Base-by-base conservation (phyloP, 176 grass and related monocot species). In the Aegilops bicornis region DNA sequence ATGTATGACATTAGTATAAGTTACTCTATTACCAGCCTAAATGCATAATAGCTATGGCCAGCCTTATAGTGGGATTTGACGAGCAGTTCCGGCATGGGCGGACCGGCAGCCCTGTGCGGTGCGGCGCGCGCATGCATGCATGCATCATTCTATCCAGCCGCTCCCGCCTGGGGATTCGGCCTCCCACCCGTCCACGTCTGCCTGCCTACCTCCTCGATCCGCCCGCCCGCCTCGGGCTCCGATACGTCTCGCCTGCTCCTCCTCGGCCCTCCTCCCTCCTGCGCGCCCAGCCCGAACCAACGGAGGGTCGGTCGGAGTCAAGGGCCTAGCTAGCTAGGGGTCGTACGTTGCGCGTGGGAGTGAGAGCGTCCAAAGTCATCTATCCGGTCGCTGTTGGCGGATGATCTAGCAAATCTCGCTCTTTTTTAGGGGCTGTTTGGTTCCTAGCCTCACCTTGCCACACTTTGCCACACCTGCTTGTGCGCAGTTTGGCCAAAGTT, bases 141-240 rank as follows among this genome's bases (percentile, higher is more conserved):
- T 40, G 37, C 77, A 89, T 86, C 83, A 89, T 86, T 89, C 82
- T 77, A 48, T 15, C 75, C 8, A 22, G 27, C 22, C 20, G 10
- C 30, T 32, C 10, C 37, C 20, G 29, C 68, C 76, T 85, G 58
- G 82, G 87, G 81, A 84, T 84, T 84, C 84, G 30, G 27, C 10
- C 35, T 15, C 42, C 74, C 74, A 77, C 30, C 27, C 69, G 5
- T 8, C 50, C 74, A 31, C 29, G 71, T 50, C 54, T 56, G n/a
- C 8, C 47, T 0, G 16, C 8, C 47, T 0, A 30, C 73, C 73
- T 76, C 43, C 75, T 59, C 59, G 32, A 15, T 35, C 30, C 66
- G 17, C 35, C 69, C 20, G 31, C 68, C 68, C 10, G 33, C 69
- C 69, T 71, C 20, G 69, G 69, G 69, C 2, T 17, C 22, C 35